Evolutionary conservation across 2,329 filamentous ascomycete species (phyloP).

Genomic region (Clonostachys rhizophaga): DNA sequence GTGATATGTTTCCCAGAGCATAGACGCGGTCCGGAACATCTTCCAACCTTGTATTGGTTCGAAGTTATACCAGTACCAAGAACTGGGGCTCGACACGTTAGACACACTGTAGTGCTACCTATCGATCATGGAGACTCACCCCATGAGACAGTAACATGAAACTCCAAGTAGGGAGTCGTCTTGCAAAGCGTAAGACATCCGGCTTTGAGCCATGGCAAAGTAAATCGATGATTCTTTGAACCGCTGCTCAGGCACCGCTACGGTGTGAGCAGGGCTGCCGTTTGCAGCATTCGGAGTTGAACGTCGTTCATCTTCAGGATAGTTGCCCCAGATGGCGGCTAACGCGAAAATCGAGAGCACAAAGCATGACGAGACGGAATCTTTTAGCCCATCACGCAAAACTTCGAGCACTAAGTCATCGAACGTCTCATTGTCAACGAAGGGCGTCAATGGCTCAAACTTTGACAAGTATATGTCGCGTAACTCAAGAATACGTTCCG

Average conservation of each 20-base stretch:
- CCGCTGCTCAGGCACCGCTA: conserved; percentile 6
- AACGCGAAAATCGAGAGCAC: conserved; percentile 6
- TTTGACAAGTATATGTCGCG: conserved; percentile 5
- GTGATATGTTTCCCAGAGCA: conserved; percentile 8
- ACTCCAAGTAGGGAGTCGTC: conserved; percentile 6
- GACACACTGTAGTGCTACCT: neutral
- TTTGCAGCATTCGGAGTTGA: no score
- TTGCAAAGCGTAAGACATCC: conserved; percentile 4
- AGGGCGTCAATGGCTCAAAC: conserved; percentile 4
- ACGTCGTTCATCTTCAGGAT: conserved; percentile 5
- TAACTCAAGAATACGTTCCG: conserved; percentile 3
- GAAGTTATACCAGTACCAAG: conserved; percentile 5
- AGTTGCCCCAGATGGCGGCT: conserved; percentile 7
- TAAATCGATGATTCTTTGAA: conserved; percentile 7
- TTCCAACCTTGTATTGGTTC: conserved; percentile 8
- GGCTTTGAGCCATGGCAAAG: conserved; percentile 7
- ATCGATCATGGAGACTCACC: conserved; percentile 1
- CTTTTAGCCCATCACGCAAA: conserved; percentile 4
- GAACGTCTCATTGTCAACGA: conserved; percentile 5
- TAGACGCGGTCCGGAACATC: conserved; percentile 7
- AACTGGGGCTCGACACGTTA: neutral
- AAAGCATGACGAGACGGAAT: conserved; percentile 6
- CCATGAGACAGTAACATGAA: conserved; percentile 6
- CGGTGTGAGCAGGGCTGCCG: neutral
- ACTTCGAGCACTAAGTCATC: conserved; percentile 9